Conservation (phyloP, 805 yeast genomes). For the Myxozyma udenii region DNA sequence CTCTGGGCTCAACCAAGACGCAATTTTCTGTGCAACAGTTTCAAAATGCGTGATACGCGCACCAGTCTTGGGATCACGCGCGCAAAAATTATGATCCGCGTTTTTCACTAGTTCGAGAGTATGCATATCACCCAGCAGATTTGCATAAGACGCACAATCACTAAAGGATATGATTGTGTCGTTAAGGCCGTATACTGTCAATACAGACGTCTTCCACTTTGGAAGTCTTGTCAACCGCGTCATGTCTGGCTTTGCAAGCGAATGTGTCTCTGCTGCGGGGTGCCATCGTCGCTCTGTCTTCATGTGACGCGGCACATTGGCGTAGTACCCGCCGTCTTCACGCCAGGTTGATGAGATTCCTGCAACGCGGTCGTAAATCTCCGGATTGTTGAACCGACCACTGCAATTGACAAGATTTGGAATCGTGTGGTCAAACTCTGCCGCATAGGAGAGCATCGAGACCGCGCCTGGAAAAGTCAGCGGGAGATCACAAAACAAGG, state of each 20-base stretch:
- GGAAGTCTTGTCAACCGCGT: slow-evolving; percentile 44
- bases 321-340: slow-evolving; percentile 42
- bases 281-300: slow-evolving; percentile 43
- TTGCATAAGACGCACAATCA: slow-evolving; percentile 60
- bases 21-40: slow-evolving; percentile 49
- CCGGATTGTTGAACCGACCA: slow-evolving; percentile 59
- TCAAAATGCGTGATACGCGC: slow-evolving; percentile 56
- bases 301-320: slow-evolving; percentile 52
- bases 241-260: slow-evolving; percentile 51
- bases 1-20: slow-evolving; percentile 46
- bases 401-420: slow-evolving; percentile 71
- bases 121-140: slow-evolving; percentile 55
- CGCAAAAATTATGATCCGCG: slow-evolving; percentile 83
- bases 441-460: slow-evolving; percentile 71
- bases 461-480: slow-evolving; percentile 41
- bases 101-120: slow-evolving; percentile 54
- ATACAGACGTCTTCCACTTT: slow-evolving; percentile 46
- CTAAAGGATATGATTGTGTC: slow-evolving; percentile 65
- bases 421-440: slow-evolving; percentile 46
- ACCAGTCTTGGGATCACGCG: slow-evolving; percentile 37
- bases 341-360: slow-evolving; percentile 42
- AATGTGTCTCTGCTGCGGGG: slow-evolving; percentile 50
- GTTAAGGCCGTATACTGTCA: slow-evolving; percentile 67
- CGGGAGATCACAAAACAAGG: too few relatives aligned
- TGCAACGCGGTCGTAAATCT: slow-evolving; percentile 45